Evolutionary conservation across 352 stramenopile genomes (phyloP), one percentile per base, ranked within the genome.

Genomic region (Elongisporangium senticosum): DNA sequence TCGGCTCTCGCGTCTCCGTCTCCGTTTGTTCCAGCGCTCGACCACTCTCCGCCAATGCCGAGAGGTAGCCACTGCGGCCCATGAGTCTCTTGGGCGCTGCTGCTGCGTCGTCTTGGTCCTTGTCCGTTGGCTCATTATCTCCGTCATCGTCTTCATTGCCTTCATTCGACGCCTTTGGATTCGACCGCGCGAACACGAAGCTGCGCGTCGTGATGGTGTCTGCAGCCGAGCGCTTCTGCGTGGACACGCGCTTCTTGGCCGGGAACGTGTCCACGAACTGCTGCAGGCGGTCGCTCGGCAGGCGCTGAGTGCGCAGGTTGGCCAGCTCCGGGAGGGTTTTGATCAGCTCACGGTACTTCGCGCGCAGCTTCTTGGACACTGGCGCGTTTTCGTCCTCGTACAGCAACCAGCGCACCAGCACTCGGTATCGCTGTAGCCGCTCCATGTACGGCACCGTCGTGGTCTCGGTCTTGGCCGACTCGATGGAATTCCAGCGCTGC

Each of bases 171-270:
- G 23, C 23, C 23, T 26, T 26, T 26, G 23, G 64, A 23, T 66
- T 51, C 7, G 65, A 65, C 4, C 79, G 58, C 26, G 82, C 82
- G 63, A 90, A 92, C 28, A 79, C 74, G 71, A 89, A 92, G 69
- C 74, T 73, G 60, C 75, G 56, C 0, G 74, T 59, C 33, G 79
- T 86, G 19, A 71, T 62, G 2, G 79, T 92, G 54, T 89, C 71
- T 0, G 72, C 70, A 40, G 66, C 51, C 39, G 79, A 89, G 22
- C 82, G 73, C 65, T 89, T 90, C 62, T 80, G 69, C 60, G 58
- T 55, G 40, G 83, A 39, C 23, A 68, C 52, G 49, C 70, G 57
- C 59, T 75, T 74, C 65, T 89, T 89, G 21, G 74, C 55, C n/a
- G 68, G 59, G 59, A 84, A 86, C n/a, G 63, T 71, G 51, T 65